Conservation (phyloP, 148 eudicot species). For the Diospyros kaki region DNA sequence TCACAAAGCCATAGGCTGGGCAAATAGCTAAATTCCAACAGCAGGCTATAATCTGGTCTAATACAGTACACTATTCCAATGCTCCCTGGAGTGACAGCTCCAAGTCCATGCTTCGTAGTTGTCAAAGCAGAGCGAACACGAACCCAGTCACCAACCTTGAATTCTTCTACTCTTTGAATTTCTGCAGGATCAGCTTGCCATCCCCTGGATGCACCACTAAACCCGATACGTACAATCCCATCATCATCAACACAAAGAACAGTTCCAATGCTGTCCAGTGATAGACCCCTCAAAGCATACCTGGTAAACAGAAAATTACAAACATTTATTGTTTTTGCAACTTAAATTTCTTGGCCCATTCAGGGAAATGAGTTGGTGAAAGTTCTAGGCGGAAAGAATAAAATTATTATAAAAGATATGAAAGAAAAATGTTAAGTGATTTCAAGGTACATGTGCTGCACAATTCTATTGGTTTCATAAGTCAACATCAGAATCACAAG, state of each 20-base stretch:
- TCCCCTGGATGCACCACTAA: slow-evolving; percentile 95
- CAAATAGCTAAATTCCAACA: slow-evolving; percentile 79
- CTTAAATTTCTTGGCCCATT: background rate
- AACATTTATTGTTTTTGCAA: background rate
- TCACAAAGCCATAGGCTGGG: slow-evolving; percentile 93
- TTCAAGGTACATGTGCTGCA: background rate
- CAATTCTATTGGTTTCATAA: background rate
- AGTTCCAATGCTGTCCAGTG: slow-evolving; percentile 85
- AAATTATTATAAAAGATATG: background rate
- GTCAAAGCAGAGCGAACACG: slow-evolving; percentile 85
- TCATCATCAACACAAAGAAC: slow-evolving; percentile 94
- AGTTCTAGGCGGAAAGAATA: background rate
- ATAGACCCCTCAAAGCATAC: slow-evolving; percentile 82
- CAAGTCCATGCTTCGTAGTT: slow-evolving; percentile 83
- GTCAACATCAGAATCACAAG: background rate
- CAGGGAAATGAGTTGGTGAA: background rate
- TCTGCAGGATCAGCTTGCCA: slow-evolving; percentile 98
- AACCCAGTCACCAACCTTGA: slow-evolving; percentile 95
- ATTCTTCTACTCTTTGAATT: slow-evolving; percentile 93
- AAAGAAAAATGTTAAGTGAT: background rate
- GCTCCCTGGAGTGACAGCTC: slow-evolving; percentile 89
- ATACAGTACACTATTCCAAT: slow-evolving; percentile 83
- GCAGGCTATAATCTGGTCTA: slow-evolving; percentile 77
- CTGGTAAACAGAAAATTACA: slow-evolving; percentile 27
- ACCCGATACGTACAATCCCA: slow-evolving; percentile 90